Evolutionary conservation across 2,329 filamentous ascomycete species (phyloP).

Genomic region (Cladophialophora exuberans): DNA sequence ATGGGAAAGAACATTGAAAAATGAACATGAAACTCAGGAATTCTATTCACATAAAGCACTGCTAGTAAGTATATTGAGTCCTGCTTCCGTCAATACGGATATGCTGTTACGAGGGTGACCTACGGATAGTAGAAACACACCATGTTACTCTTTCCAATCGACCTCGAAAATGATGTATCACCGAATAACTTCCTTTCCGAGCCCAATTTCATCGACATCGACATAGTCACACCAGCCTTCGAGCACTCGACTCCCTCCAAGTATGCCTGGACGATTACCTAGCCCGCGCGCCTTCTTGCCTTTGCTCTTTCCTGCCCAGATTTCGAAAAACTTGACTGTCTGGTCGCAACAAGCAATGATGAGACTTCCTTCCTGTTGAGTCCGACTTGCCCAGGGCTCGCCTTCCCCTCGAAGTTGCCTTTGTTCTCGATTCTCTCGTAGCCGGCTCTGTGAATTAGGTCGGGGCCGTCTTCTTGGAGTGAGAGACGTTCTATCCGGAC

Average conservation of each 20-base stretch:
- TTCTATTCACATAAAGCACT: no score
- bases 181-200: slow-evolving; percentile 64
- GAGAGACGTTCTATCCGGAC: slow-evolving; percentile 8
- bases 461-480: not conserved
- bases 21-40: no score
- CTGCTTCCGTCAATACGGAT: no score
- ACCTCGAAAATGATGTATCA: slow-evolving; percentile 42
- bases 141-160: not conserved
- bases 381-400: slow-evolving; percentile 59
- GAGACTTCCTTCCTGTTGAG: slow-evolving; percentile 75
- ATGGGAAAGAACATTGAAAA: no score
- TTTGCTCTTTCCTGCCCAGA: slow-evolving; percentile 74
- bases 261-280: slow-evolving; percentile 54
- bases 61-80: no score
- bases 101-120: no score
- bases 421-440: slow-evolving; percentile 9
- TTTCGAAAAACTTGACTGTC: slow-evolving; percentile 92
- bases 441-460: slow-evolving; percentile 9
- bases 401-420: slow-evolving; percentile 47
- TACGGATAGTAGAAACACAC: no score
- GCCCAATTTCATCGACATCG: slow-evolving; percentile 61
- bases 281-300: slow-evolving; percentile 52
- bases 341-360: slow-evolving; percentile 91
- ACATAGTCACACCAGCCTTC: slow-evolving; percentile 76
- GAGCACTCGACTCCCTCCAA: slow-evolving; percentile 83